A percentile compares a stretch with the other conserved stretches of the same genome.
Evolutionary conservation across 2,329 filamentous ascomycete genomes (phyloP).

Genomic region (Monosporascus sp.): DNA sequence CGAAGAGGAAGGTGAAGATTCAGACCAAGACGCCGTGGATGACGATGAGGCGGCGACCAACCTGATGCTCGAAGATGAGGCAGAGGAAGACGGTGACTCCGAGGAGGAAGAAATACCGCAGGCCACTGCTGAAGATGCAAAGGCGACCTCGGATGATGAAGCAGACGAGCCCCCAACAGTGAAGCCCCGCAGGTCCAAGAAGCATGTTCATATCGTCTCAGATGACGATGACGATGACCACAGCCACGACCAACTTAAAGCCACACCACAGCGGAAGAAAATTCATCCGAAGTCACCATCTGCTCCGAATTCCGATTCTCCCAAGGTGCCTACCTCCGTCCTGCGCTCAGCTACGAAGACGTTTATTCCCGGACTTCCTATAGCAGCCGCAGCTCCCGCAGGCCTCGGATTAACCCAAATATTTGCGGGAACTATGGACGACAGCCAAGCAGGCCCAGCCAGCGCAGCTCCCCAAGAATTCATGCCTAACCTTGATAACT

Average conservation of each 20-base stretch:
- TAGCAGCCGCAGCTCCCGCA: slow-evolving; percentile 46
- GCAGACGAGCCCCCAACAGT: slow-evolving; percentile 37
- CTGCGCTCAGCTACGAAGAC: slow-evolving; percentile 63
- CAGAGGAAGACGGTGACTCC: slow-evolving; percentile 32
- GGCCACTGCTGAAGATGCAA: slow-evolving; percentile 25
- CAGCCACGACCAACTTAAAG: slow-evolving; percentile 37
- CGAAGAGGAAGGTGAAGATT: slow-evolving; percentile 33
- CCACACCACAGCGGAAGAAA: slow-evolving; percentile 45
- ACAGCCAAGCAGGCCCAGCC: slow-evolving; percentile 38
- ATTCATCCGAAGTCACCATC: slow-evolving; percentile 36
- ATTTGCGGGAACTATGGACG: slow-evolving; percentile 84
- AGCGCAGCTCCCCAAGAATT: slow-evolving; percentile 36
- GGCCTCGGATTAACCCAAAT: slow-evolving; percentile 80
- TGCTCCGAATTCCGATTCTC: slow-evolving; percentile 39
- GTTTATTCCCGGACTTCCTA: slow-evolving; percentile 63
- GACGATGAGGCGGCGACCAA: slow-evolving; percentile 18
- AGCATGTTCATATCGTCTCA: slow-evolving; percentile 50
- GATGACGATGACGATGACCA: slow-evolving; percentile 62
- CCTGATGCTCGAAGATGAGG: slow-evolving; percentile 30
- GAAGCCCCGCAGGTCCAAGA: slow-evolving; percentile 42
- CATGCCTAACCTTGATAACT: slow-evolving; percentile 52
- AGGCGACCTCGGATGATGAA: slow-evolving; percentile 26
- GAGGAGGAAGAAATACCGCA: slow-evolving; percentile 14
- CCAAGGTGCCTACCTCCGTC: slow-evolving; percentile 55
- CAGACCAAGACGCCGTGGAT: slow-evolving; percentile 33